Evolutionary conservation across 1,284 basidiomycete species (phyloP).

Genomic region (Fistulina hepatica): DNA sequence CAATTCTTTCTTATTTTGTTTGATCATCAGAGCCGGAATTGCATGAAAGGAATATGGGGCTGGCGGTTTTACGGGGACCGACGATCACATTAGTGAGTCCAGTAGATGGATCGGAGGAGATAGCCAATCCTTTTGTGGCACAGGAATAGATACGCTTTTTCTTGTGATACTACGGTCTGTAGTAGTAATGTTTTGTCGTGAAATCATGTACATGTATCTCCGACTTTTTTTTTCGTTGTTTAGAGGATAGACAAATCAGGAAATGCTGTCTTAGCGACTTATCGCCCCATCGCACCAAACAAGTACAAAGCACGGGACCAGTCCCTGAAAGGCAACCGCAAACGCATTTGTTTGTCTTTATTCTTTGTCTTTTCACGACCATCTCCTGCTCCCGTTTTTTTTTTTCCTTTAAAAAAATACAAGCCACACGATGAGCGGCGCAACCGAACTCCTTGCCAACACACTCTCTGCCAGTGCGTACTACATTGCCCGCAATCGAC

Average conservation of each 20-base stretch:
- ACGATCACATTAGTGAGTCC: constrained; percentile 89
- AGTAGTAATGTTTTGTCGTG: too few relatives aligned
- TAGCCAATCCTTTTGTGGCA: constrained; percentile 69
- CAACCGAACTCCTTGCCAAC: constrained; percentile 79
- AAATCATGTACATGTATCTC: too few relatives aligned
- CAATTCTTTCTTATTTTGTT: constrained; percentile 7
- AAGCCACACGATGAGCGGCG: constrained; percentile 64
- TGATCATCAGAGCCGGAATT: constrained; percentile 47
- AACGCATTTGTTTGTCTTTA: too few relatives aligned
- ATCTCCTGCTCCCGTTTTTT: constrained; percentile 10
- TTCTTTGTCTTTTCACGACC: constrained; percentile 8
- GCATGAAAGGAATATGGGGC: constrained; percentile 60
- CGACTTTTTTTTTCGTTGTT: too few relatives aligned
- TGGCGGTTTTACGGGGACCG: constrained; percentile 84
- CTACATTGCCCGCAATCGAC: constrained; percentile 16
- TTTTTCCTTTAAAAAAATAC: constrained; percentile 13
- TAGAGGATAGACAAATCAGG: too few relatives aligned
- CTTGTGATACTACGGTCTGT: too few relatives aligned
- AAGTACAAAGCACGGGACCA: too few relatives aligned
- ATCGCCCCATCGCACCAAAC: too few relatives aligned
- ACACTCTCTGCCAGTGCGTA: constrained; percentile 78
- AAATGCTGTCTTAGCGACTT: too few relatives aligned
- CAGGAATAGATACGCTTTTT: too few relatives aligned
- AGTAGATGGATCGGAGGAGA: constrained; percentile 86
- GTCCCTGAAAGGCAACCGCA: too few relatives aligned